A percentile compares a stretch with the other conserved stretches of the same genome.
Evolutionary conservation across 192 early-diverging fungal genomes (phyloP).

Genomic region (Linnemannia exigua): DNA sequence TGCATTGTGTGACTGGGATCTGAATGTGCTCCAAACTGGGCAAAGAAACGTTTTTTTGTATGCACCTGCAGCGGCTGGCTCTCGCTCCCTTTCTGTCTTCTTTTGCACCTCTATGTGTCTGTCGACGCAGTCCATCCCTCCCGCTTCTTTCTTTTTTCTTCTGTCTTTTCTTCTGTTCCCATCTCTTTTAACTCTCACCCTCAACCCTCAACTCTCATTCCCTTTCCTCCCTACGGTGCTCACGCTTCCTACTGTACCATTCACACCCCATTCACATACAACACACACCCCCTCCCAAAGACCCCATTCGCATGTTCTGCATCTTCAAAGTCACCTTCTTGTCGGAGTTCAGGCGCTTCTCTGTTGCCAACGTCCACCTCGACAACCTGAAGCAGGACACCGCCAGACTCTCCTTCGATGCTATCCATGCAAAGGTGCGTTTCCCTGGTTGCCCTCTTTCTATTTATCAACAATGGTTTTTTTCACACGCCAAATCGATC

Average conservation of each 20-base stretch:
- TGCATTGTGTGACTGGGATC: background rate
- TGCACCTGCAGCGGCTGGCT: background rate
- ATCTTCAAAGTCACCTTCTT: conserved; percentile 41
- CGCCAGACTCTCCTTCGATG: conserved; percentile 26
- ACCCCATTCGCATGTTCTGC: conserved; percentile 24
- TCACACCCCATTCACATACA: background rate
- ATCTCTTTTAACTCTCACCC: background rate
- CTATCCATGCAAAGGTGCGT: conserved; percentile 34
- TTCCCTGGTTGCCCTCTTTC: background rate
- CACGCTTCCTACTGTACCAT: background rate
- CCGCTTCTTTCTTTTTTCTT: background rate
- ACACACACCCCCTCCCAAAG: background rate
- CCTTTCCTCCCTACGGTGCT: background rate
- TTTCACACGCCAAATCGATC: too few species aligned
- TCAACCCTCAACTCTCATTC: background rate
- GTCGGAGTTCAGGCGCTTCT: conserved; percentile 46
- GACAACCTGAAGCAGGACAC: conserved; percentile 25
- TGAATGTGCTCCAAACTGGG: background rate
- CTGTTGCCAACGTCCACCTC: conserved; percentile 36
- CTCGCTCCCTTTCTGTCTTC: background rate
- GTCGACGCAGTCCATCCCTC: background rate
- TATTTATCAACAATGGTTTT: background rate
- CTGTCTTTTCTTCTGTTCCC: background rate
- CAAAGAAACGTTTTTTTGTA: background rate
- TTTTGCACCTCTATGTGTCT: background rate